Evolutionary conservation across 108 stramenopile genomes (phyloP), one percentile per base, ranked within the genome.

Genomic region (Nannochloropsis salina): DNA sequence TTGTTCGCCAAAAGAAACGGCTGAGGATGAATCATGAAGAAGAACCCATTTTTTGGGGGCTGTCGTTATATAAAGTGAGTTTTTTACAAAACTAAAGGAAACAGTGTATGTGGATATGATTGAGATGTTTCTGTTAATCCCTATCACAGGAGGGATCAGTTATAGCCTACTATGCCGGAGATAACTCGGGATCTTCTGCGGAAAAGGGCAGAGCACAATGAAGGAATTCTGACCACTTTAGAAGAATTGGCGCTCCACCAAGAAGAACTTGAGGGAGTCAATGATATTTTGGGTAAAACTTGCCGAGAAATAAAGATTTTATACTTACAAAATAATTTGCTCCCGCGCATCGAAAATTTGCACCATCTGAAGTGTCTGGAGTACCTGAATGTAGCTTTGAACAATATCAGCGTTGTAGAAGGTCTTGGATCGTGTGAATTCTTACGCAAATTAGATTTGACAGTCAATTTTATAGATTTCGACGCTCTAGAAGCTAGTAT

Each of bases 231-330:
- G 18, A 92, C 93, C 84, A 94, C 93, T 21, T 92, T 96, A 44
- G 95, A 96, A 85, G 95, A 96, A 89, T 86, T 96, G 11, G 91
- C 94, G n/a, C 90, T 96, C 44, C 96, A 96, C 86, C 96, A 96
- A 90, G 94, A 94, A 85, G 96, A 96, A 88, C 89, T 95, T 20
- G 94, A 93, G 85, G 87, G 93, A 44, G 94, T 96, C 84, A 93
- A 94, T 20, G 89, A 91, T 9, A 85, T 92, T 18, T 86, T 96
- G 43, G 94, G 93, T 18, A 81, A 85, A 42, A 93, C 91, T 15
- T 96, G 96, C 87, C 92, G 94, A 31, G 91, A 93, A 18, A 87
- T 96, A 15, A 94, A 94, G 88, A 96, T 96, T 21, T 87, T 96
- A 22, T 93, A 95, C 84, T 90, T 96, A 41, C 95, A 95, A 83